phyloP scores from a whole-genome alignment of 306 rosid species.

The Cucurbita ficifolia region DNA sequence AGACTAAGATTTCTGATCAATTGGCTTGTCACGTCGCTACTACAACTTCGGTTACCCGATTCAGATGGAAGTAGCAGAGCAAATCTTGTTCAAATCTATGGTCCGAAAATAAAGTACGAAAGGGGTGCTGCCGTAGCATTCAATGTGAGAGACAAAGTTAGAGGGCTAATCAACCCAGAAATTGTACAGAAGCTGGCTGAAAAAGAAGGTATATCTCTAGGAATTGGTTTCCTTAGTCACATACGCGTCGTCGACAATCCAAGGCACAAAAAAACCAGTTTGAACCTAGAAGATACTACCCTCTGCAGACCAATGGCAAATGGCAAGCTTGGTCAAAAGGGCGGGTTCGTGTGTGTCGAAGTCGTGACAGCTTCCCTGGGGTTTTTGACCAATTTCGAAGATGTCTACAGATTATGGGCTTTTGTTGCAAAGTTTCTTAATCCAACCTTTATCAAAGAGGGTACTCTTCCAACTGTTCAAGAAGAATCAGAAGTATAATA shows the following conservation, averaged over 20 bases:
- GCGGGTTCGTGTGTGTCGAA: slow-evolving; percentile 55
- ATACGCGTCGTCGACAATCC: slow-evolving; percentile 48
- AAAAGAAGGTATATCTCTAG: slow-evolving; percentile 75
- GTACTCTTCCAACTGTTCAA: slow-evolving; percentile 54
- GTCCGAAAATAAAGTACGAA: slow-evolving; percentile 89
- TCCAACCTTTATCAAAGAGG: slow-evolving; percentile 50
- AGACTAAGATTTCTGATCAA: slow-evolving; percentile 78
- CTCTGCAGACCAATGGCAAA: slow-evolving; percentile 56
- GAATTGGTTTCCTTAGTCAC: slow-evolving; percentile 77
- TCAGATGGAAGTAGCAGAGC: slow-evolving; percentile 30
- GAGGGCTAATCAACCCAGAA: slow-evolving; percentile 69
- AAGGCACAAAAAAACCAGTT: slow-evolving; percentile 34
- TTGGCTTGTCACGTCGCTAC: slow-evolving; percentile 84
- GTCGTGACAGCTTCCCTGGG: slow-evolving; percentile 86
- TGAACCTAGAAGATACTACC: slow-evolving; percentile 16
- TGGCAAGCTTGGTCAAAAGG: slow-evolving; percentile 42
- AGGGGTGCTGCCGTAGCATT: slow-evolving; percentile 95
- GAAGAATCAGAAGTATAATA: slow-evolving; percentile 39
- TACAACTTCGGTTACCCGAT: slow-evolving; percentile 55
- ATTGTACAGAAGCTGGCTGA: slow-evolving; percentile 88
- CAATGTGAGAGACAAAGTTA: slow-evolving; percentile 55
- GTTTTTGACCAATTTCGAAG: slow-evolving; percentile 85
- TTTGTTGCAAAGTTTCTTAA: slow-evolving; percentile 80
- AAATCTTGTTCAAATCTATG: slow-evolving; percentile 68
- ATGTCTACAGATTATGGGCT: slow-evolving; percentile 84